Evolutionary conservation across 768 basidiomycete species (phyloP).

Genomic region (Tephrocybe sp.): DNA sequence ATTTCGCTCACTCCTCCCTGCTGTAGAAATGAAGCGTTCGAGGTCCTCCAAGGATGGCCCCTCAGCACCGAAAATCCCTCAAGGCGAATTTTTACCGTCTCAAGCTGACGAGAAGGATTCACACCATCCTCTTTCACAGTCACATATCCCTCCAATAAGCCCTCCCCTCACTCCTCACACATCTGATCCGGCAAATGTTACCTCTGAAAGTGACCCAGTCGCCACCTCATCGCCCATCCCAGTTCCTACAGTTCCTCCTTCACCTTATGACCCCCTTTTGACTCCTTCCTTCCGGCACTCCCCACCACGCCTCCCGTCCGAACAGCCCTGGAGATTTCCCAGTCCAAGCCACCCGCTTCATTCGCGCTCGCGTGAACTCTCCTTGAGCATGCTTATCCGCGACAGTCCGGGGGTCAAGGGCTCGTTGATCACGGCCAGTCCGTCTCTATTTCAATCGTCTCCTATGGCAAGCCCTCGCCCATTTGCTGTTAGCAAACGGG

Average conservation of each 20-base stretch:
- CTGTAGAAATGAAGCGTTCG: conserved; percentile 22
- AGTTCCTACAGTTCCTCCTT: conserved; percentile 47
- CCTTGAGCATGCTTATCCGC: conserved; percentile 60
- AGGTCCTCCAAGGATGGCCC: conserved; percentile 16
- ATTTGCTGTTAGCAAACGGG: conserved; percentile 15
- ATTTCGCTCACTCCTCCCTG: conserved; percentile 35
- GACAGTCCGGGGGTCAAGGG: conserved; percentile 47
- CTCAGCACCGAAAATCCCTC: conserved; percentile 23
- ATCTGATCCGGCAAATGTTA: conserved; percentile 25
- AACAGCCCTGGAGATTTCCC: conserved; percentile 80
- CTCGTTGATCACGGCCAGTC: conserved; percentile 26
- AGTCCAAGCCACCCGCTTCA: conserved; percentile 79
- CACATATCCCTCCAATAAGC: conserved; percentile 24
- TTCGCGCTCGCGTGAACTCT: conserved; percentile 59
- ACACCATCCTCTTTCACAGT: conserved; percentile 15
- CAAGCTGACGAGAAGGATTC: conserved; percentile 18
- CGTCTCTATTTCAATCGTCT: conserved; percentile 30
- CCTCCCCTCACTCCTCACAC: conserved; percentile 37
- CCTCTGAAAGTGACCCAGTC: conserved; percentile 18
- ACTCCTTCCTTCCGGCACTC: conserved; percentile 81
- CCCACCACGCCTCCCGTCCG: conserved; percentile 68
- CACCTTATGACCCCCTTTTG: conserved; percentile 72
- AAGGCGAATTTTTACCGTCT: conserved; percentile 18
- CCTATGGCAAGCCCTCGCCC: conserved; percentile 28
- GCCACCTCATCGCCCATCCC: conserved; percentile 29